Conservation (phyloP, 192 early-diverging fungal species). For the Helicostylum pulchrum region DNA sequence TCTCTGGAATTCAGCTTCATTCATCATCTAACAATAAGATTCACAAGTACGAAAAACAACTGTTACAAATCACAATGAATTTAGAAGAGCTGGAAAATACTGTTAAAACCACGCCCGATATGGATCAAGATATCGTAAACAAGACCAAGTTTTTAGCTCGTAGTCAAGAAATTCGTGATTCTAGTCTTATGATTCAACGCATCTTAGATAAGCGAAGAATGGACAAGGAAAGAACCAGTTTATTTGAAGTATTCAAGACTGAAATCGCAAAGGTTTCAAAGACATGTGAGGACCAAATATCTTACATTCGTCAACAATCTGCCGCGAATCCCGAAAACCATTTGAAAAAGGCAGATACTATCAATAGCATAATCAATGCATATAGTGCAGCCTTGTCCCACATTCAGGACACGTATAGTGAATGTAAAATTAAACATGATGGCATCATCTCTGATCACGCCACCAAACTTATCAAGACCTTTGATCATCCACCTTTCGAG, state of each 20-base stretch:
- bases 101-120: neutral
- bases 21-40: neutral
- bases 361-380: slow-evolving; percentile 15
- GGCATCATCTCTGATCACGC: slow-evolving; percentile 10
- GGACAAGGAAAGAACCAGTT: neutral
- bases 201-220: slow-evolving; percentile 10
- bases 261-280: slow-evolving; percentile 2
- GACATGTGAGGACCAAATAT: slow-evolving; percentile 22
- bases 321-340: slow-evolving; percentile 17
- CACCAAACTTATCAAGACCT: slow-evolving; percentile 9
- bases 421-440: slow-evolving; percentile 21
- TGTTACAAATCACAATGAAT: neutral
- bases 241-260: neutral
- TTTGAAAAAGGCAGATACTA: slow-evolving; percentile 20
- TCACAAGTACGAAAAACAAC: slow-evolving; percentile 5
- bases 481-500: neutral
- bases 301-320: slow-evolving; percentile 23
- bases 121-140: slow-evolving; percentile 8
- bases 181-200: neutral
- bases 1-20: neutral
- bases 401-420: slow-evolving; percentile 9
- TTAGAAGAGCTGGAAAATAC: slow-evolving; percentile 7
- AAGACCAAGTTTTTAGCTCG: neutral
- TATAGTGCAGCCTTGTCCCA: slow-evolving; percentile 15
- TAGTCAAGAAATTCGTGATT: neutral